Evolutionary conservation across 208 protist genomes (phyloP), one percentile per base, ranked within the genome.

Genomic region (Leishmania major): DNA sequence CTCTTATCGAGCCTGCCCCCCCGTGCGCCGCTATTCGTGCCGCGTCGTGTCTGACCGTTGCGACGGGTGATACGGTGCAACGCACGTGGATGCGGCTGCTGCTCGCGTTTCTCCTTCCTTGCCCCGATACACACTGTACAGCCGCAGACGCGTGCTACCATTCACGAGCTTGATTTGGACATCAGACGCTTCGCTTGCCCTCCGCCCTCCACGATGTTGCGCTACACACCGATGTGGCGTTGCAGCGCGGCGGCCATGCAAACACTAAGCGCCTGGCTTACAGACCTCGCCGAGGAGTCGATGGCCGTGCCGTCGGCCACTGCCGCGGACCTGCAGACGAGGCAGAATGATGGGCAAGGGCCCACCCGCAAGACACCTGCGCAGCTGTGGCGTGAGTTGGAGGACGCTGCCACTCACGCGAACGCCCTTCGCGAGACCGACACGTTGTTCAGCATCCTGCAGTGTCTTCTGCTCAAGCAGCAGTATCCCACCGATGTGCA

Each of bases 381-480:
- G 28, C 37, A 76, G 66, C 40, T 97, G 3, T 94, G 93, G 90
- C 57, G 75, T 17, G 81, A 93, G 5, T 73, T 97, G 25, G 79
- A 88, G 47, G 17, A 81, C 13, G 81, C 84, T 0, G 78, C 87
- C 2, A 53, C 75, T 0, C 88, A 90, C 60, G 92, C 92, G 22
- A 81, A 88, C 37, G 77, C 86, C 0, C 66, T 95, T 43, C 89
- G 90, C 64, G 94, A 97, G 78, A 94, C 92, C 0, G 94, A 97
- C 77, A 91, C 92, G 8, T 70, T 95, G 4, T 82, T 90, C 31
- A 80, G 82, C 31, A 49, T 96, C 62, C 83, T 91, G 10, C 84
- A 90, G 53, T 74, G 67, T 13, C 79, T 95, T 3, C 59, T 93
- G 3, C 69, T 45, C 19, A 88, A 88, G 60, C 71, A 84, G 3